phyloP scores from a whole-genome alignment of 169 alveolate genomes.

The Cystoisospora suis region DNA sequence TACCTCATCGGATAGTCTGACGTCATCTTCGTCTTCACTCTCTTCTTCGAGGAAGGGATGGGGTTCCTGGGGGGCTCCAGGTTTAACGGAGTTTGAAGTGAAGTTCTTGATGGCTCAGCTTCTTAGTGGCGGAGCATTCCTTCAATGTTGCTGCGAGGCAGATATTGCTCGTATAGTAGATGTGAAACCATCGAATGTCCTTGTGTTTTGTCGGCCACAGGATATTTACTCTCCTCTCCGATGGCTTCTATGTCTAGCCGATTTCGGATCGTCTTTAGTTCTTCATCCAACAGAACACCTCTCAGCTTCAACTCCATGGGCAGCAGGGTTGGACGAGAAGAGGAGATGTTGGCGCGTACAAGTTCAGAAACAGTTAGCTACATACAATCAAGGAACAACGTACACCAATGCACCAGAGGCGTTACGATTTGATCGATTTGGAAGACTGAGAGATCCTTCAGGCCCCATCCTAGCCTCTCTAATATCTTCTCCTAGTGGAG shows the following conservation, averaged over 20 bases:
- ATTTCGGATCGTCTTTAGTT: conserved; percentile 42
- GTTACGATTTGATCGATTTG: conserved; percentile 6
- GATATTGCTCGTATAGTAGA: conserved; percentile 43
- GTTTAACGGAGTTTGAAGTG: conserved; percentile 46
- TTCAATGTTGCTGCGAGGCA: conserved; percentile 42
- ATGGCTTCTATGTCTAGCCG: conserved; percentile 41
- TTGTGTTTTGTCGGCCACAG: conserved; percentile 5
- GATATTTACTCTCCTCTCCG: not conserved
- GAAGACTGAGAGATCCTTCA: conserved; percentile 14
- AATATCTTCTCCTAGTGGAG: too few relatives aligned
- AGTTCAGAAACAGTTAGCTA: conserved; percentile 21
- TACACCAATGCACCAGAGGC: conserved; percentile 43
- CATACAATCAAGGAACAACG: conserved; percentile 30
- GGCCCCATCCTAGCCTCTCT: too few relatives aligned
- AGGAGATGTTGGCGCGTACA: not conserved
- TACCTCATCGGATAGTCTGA: not conserved
- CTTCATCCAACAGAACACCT: conserved; percentile 38
- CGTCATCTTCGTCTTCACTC: not conserved
- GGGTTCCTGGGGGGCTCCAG: conserved; percentile 20
- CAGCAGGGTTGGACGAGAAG: conserved; percentile 13
- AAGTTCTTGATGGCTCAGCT: conserved; percentile 46
- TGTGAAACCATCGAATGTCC: conserved; percentile 26
- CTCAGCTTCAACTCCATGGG: not conserved
- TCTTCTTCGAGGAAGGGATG: not conserved
- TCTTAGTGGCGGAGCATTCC: conserved; percentile 52